Base-by-base conservation (phyloP, 345 rosid species). In the Murraya koenigii region DNA sequence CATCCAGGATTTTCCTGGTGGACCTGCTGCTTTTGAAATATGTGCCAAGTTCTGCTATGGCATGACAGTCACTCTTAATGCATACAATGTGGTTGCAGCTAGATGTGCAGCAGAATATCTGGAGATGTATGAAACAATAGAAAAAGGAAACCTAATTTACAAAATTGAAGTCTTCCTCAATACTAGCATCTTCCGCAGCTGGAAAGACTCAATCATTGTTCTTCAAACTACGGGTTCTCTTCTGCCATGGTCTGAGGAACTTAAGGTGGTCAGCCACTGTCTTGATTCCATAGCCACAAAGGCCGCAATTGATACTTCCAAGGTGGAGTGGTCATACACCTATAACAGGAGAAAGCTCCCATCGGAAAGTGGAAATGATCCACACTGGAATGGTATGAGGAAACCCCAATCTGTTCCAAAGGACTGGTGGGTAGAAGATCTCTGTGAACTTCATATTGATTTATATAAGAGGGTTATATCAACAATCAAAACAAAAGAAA, bases 1-100 rank as follows among this genome's bases (percentile, higher is more conserved):
- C 82, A 88, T 93, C 66, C 86, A 77, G 7, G 97, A 90, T 74
- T 80, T 93, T 20, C 97, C 97, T 0, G 98, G 98, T 32, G 98
- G 98, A 11, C 93, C 95, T 32, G 86, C 85, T 47, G 93, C 95
- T 25, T 93, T 95, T 65, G 98, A 95, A 78, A 83, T 90, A 71
- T 93, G 98, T 74, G 93, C 92, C 2, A 95, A 95, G 74, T 95
- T 95, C 82, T 95, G 97, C 82, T 95, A 95, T 59, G 97, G 97
- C 19, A 93, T 95, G 91, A 87, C 86, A 1, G 97, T 95, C 71
- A 93, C 97, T 9, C 94, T 95, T 79, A 93, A 92, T 26, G 92
- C 97, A 3, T 93, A 92, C 87, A 92, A 93, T 79, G 95, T 92
- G 14, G 94, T 92, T 20, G 92, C 93, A 7, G 91, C 90, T 65